Base-by-base conservation (phyloP, 345 rosid species). In the Brassica carinata region DNA sequence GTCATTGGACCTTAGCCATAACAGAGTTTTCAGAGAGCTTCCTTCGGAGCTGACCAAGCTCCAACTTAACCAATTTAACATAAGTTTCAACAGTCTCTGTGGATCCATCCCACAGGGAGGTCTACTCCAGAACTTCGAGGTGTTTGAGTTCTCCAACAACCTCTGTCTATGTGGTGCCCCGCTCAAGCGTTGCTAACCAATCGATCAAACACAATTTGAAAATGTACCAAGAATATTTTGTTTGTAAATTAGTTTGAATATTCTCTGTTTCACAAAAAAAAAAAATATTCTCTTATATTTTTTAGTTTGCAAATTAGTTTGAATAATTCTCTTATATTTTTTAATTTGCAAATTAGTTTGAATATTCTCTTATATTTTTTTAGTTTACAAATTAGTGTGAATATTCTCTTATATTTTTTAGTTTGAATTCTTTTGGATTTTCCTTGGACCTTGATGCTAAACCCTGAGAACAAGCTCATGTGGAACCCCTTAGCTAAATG, bases 1-100 rank as follows among this genome's bases (percentile, higher is more conserved):
- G 26, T 34, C 43, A 40, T 34, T 94, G 68, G 97, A 92, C 73
- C 45, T 92, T 13, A 89, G 74, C 33, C 45, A 76, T 69, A 76
- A 76, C 68, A 45, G 3, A 11, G n/a, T 76, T 10, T 76, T 3
- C 19, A 62, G 79, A 76, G 79, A 58, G 30, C 67, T 76, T 38
- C 79, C 79, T 3, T 17, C 0, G 23, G 73, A n/a, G 8, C 61
- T 76, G 14, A 68, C 18, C 40, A 58, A 27, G 53, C 80, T 76
- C 68, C 68, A 6, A 10, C 31, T 68, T 11, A 30, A 29, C 19
- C 62, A 76, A 40, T 76, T 76, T 30, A 76, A 76, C 59, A 15
- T 58, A 68, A 68, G 79, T 59, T 76, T 59, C 59, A 76, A 76
- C 48, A 6, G 59, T 68, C 62, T 76, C 0, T 67, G 79, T 68